Percentiles rank a stretch among this genome's conserved stretches.
These are phyloP conservation scores for Calonectria fujianensis DNA, from an alignment of 2,329 filamentous ascomycete species.

Conservation along the genomic window DNA sequence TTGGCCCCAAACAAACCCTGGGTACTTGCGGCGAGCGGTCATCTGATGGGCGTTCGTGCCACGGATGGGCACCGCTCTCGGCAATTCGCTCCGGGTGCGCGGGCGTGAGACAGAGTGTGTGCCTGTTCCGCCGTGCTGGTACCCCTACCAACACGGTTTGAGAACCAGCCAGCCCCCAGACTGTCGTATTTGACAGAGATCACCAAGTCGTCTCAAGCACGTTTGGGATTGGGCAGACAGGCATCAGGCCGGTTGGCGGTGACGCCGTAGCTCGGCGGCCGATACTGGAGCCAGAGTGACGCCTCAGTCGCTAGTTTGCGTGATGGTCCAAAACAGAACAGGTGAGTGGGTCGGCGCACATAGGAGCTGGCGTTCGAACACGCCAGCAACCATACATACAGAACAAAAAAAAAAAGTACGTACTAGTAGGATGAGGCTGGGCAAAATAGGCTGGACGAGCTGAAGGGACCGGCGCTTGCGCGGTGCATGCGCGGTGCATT, in stretches of 20 bases:
- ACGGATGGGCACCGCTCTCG: slow-evolving; percentile 48
- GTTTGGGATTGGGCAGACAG: slow-evolving; percentile 49
- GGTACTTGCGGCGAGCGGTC: slow-evolving; percentile 33
- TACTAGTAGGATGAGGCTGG: slow-evolving; percentile 1
- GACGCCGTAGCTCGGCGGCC: slow-evolving; percentile 52
- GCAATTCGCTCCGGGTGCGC: slow-evolving; percentile 48
- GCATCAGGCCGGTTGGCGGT: slow-evolving; percentile 44
- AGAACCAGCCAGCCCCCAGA: slow-evolving; percentile 45
- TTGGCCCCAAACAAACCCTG: slow-evolving; percentile 38
- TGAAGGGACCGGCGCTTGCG: slow-evolving; percentile 24
- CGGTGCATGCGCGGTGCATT: slow-evolving; percentile 13
- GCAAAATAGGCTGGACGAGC: slow-evolving; percentile 12
- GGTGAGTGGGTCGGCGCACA: slow-evolving; percentile 32
- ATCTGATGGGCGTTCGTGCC: slow-evolving; percentile 45
- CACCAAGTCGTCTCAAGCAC: slow-evolving; percentile 51
- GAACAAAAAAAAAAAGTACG: neutral
- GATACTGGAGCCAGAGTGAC: slow-evolving; percentile 35
- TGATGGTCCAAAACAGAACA: slow-evolving; percentile 31
- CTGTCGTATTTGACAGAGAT: slow-evolving; percentile 48
- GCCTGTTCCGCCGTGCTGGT: slow-evolving; percentile 52
- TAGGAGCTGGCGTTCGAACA: slow-evolving; percentile 7
- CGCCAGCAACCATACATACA: neutral
- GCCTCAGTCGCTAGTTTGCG: slow-evolving; percentile 20
- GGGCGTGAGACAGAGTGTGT: slow-evolving; percentile 24
- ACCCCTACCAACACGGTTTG: slow-evolving; percentile 46